Percentiles rank a stretch among this genome's conserved stretches.
These are phyloP conservation scores for Spencermartinsiella ligniputridi DNA, from an alignment of 1,139 yeast species.

Conservation along the genomic window DNA sequence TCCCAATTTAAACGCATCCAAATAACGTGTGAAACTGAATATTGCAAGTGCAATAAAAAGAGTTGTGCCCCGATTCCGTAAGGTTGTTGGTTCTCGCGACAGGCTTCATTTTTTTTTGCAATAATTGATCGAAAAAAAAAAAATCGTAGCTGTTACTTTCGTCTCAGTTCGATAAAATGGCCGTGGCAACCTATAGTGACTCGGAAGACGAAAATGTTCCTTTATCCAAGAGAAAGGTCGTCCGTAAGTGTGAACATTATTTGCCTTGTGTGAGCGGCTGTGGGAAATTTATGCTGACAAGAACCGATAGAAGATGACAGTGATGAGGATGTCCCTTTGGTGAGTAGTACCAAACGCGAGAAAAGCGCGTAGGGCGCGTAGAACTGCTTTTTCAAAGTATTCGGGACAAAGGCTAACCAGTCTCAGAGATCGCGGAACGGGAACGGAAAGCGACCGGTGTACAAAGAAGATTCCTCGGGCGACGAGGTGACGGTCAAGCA, in stretches of 20 bases:
- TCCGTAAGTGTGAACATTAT: not conserved
- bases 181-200: not conserved
- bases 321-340: slow-evolving; percentile 17
- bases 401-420: no score
- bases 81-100: no score
- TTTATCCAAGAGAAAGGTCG: not conserved
- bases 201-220: not conserved
- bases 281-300: no score
- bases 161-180: not conserved
- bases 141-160: not conserved
- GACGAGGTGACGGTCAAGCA: slow-evolving; percentile 8
- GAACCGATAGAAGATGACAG: not conserved
- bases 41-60: no score
- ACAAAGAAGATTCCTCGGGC: slow-evolving; percentile 8
- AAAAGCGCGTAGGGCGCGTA: no score
- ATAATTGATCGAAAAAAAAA: no score
- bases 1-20: no score
- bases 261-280: no score
- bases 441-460: not conserved
- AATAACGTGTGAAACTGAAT: no score
- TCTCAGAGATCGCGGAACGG: slow-evolving; percentile 1
- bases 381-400: no score
- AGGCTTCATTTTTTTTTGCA: no score
- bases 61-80: no score
- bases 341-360: slow-evolving; percentile 44